Evolutionary conservation across 2,329 filamentous ascomycete genomes (phyloP).

Genomic region (Paecilomyces sp.): DNA sequence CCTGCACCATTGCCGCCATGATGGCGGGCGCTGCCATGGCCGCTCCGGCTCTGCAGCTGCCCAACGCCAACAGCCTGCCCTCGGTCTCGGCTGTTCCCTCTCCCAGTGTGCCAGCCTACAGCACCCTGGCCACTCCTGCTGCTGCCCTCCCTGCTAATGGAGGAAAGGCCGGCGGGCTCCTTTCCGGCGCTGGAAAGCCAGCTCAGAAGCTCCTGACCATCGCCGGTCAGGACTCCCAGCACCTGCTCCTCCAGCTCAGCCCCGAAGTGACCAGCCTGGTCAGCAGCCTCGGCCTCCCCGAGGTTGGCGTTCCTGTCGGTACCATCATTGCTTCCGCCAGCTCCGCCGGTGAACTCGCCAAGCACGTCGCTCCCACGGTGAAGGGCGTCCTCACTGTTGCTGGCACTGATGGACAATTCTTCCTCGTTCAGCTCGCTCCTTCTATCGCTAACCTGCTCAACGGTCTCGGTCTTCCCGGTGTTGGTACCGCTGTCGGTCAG

Average conservation of each 20-base stretch:
- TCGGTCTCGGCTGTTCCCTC: background rate
- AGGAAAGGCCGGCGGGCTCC: background rate
- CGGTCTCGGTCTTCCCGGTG: constrained; percentile 16
- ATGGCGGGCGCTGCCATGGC: background rate
- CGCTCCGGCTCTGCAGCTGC: background rate
- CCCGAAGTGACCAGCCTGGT: constrained; percentile 21
- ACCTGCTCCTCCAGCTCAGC: constrained; percentile 25
- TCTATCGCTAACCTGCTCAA: constrained; percentile 13
- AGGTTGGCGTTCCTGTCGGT: constrained; percentile 18
- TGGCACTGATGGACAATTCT: constrained; percentile 12
- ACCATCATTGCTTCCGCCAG: constrained; percentile 17
- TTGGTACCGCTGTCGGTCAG: constrained; percentile 20
- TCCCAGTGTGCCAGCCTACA: background rate
- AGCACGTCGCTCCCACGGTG: constrained; percentile 11
- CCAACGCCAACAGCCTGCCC: background rate
- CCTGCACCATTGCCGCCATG: background rate
- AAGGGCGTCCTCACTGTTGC: constrained; percentile 14
- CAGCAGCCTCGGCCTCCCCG: constrained; percentile 19
- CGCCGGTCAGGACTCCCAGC: constrained; percentile 19
- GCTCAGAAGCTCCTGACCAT: constrained; percentile 13
- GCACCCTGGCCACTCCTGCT: background rate
- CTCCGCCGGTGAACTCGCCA: constrained; percentile 19
- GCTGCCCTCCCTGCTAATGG: background rate
- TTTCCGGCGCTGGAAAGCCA: background rate
- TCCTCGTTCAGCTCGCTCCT: constrained; percentile 16